Base-by-base conservation (phyloP, 2,329 filamentous ascomycete species). In the Trichophyton simii region DNA sequence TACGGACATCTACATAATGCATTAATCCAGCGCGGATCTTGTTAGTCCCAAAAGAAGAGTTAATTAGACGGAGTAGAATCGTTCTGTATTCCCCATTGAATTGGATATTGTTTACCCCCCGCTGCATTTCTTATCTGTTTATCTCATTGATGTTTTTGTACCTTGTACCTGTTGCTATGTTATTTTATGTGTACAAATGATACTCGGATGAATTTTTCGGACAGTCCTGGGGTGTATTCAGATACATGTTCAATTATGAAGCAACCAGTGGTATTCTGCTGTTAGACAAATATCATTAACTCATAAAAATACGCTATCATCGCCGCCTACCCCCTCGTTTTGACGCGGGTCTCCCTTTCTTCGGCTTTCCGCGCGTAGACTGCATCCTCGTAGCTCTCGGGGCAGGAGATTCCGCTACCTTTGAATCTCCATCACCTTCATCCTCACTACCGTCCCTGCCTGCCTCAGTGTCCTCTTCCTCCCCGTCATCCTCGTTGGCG, bases 391-490 rank as follows among this genome's bases (percentile, higher is more conserved):
- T 75, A 58, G 70, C 72, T 59, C 72, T 69, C 20, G 69, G 65
- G 6, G 67, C 68, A 20, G 67, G 70, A 58, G 73, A 77, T 2
- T 75, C 72, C 8, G 69, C 70, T 22, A 70, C 68, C 28, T 71
- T 71, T 36, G 65, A 69, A 54, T 73, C 73, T 15, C 66, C 71
- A 18, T 72, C 73, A 18, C 75, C 74, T 1, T 74, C 75, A 4
- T 61, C 70, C 38, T 75, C 74, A 38, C 71, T 73, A 8, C 72
- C 70, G 4, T 72, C 71, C 22, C 72, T 72, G 3, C 65, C 72
- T 1, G 54, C 70, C 52, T 76, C 75, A 13, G 66, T 71, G 50
- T 74, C 73, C 34, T 73, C 74, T 7, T 75, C 75, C 57, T 75
- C 74, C 9, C 72, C 72, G 15, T 75, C 73, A 3, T 69, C 73